Base-by-base conservation (phyloP, 257 asterid genomes). In the Solanum virginianum region DNA sequence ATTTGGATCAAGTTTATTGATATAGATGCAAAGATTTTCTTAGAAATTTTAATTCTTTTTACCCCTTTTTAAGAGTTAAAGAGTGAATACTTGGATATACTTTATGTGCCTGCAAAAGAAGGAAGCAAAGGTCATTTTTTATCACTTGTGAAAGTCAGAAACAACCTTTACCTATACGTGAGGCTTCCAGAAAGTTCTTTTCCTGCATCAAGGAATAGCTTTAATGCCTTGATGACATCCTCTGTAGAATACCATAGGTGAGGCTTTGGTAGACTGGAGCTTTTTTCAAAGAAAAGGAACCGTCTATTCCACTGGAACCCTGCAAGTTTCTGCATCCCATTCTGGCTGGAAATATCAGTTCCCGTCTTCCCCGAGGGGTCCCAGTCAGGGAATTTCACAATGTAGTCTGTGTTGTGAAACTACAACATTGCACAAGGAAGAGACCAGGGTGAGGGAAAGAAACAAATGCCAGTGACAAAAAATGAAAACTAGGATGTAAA, bases 331-430 rank as follows among this genome's bases (percentile, higher is more conserved):
- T 88, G 93, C 91, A 83, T 90, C 87, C 70, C 71, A 63, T 77
- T 77, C 82, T 77, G 82, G 26, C 17, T 77, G 82, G 82, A 77
- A 54, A 53, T 26, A 88, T 59, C 85, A 69, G 83, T 85, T 80
- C 77, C 88, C 41, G 69, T 68, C 84, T 84, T 69, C 62, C 68
- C 85, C 1, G 94, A 90, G 69, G 98, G 98, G 89, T 94, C 95
- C 97, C 97, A 93, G 87, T 94, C 98, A 15, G 99, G 99, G 87
- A 96, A 91, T 85, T 94, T 86, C 45, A 93, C 98, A 79, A 96
- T 94, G 91, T 93, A 96, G 87, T 96, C 99, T 29, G 85, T 92
- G 90, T 96, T 96, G 80, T 96, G 99, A 88, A 93, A 91, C 99
- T 96, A 95, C 91, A 89, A 69, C 29, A 45, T 75, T 77, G 63